These are phyloP conservation scores for Lycium ferocissimum DNA, from an alignment of 257 asterid species.

Conservation along the genomic window DNA sequence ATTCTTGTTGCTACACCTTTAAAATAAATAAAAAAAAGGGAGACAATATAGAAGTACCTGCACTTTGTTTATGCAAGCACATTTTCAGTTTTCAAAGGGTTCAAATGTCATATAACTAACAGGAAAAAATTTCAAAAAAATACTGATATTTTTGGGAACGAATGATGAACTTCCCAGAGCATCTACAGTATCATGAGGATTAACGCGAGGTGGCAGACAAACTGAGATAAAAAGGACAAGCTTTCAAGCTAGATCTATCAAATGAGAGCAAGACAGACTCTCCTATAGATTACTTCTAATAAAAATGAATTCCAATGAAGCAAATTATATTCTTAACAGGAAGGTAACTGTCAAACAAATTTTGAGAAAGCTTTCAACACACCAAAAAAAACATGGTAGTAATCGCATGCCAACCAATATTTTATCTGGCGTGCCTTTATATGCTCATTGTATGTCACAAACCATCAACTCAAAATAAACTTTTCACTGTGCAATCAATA, in stretches of 20 bases:
- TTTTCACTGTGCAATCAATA: slow-evolving; percentile 5
- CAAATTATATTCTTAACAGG: background rate
- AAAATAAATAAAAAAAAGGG: background rate
- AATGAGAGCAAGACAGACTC: slow-evolving; percentile 16
- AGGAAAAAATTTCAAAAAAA: background rate
- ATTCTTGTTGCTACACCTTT: slow-evolving; percentile 7
- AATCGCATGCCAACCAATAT: slow-evolving; percentile 6
- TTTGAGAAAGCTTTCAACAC: slow-evolving; percentile 11
- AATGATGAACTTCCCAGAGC: background rate
- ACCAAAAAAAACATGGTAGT: background rate
- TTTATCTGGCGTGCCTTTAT: background rate
- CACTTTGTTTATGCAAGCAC: background rate
- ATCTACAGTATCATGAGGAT: background rate
- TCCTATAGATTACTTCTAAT: background rate
- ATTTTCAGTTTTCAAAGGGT: background rate
- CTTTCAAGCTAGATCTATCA: background rate
- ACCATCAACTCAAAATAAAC: slow-evolving; percentile 20
- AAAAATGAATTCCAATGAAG: slow-evolving; percentile 12
- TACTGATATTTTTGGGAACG: background rate
- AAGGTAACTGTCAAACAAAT: background rate
- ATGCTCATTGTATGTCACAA: background rate
- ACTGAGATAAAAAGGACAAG: slow-evolving; percentile 9
- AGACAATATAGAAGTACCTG: background rate
- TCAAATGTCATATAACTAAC: background rate
- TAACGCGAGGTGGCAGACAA: background rate